Evolutionary conservation across 331 rosid species (phyloP).

Genomic region (Quercus phellos): DNA sequence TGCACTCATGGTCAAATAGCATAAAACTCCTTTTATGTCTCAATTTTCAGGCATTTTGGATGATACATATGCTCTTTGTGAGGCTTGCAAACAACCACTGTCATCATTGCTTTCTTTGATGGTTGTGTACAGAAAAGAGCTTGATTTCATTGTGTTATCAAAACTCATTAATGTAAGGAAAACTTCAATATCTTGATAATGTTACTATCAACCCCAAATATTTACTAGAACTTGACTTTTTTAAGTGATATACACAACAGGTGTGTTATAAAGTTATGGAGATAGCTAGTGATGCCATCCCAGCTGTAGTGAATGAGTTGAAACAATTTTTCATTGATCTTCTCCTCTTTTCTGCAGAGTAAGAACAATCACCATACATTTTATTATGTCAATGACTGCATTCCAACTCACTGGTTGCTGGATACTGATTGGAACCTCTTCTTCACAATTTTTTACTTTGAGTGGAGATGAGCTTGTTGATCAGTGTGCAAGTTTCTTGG

Average conservation of each 20-base stretch:
- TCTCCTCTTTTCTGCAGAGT: conserved; percentile 68
- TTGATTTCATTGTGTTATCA: conserved; percentile 51
- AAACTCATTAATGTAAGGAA: conserved; percentile 51
- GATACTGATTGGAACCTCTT: not conserved
- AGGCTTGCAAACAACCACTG: conserved; percentile 51
- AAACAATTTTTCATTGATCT: conserved; percentile 51
- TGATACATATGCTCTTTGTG: conserved; percentile 66
- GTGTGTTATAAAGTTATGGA: conserved; percentile 34
- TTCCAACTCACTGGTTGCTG: not conserved
- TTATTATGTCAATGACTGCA: not conserved
- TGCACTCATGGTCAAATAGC: not conserved
- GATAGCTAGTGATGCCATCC: conserved; percentile 57
- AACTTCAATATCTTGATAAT: conserved; percentile 10
- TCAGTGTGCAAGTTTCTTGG: not conserved
- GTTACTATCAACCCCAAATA: conserved; percentile 11
- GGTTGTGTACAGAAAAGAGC: conserved; percentile 60
- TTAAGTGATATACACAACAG: conserved; percentile 27
- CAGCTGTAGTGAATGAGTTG: conserved; percentile 43
- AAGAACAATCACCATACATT: conserved; percentile 23
- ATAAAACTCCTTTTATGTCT: not conserved
- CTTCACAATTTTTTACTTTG: not conserved
- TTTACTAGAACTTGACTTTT: not conserved
- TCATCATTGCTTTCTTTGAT: conserved; percentile 63
- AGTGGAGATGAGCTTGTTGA: not conserved
- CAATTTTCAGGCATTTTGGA: conserved; percentile 64